Evolutionary conservation across 768 basidiomycete species (phyloP), one percentile per base, ranked within the genome.

Genomic region (Xerocomus spinulosus): DNA sequence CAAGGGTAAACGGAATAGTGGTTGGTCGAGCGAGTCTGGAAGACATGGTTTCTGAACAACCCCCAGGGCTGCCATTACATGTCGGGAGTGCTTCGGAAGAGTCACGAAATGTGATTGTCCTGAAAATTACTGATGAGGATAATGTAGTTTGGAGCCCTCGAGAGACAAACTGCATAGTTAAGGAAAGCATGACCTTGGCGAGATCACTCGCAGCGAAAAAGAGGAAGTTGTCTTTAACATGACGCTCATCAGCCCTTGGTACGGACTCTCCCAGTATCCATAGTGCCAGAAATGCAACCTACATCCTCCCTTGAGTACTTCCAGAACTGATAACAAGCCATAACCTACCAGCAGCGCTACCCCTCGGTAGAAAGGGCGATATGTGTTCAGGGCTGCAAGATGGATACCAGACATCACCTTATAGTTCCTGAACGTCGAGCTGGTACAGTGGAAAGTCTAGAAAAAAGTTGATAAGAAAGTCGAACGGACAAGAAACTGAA

Each of bases 151-250:
- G 53, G 23, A 54, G 28, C 25, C 21, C 45, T 44, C 34, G 29
- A 26, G 26, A 37, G 25, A 42, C 24, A 14, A 52, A 39, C 57
- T 57, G 63, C 12, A 55, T 18, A 26, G 15, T 50, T 2, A 63
- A 24, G 24, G 52, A 60, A 38, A 59, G 12, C 3, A 46, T 12
- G 9, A 48, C 42, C 38, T 66, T 66, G 41, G 35, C 15, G 17
- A 56, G 38, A 41, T 68, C 57, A 8, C 28, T 58, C 28, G 50
- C 39, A 42, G 51, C 61, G 15, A 61, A 57, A 14, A 33, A 51
- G 25, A 63, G 44, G 9, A 38, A 44, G 49, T 53, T 50, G 30
- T 26, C 44, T 9, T 21, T 42, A 23, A 23, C 21, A 33, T 26
- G 43, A n/a, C 26, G 42, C 17, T 46, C 43, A 17, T 17, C 44